Evolutionary conservation across 2,329 filamentous ascomycete species (phyloP), one percentile per base, ranked within the genome.

Genomic region (Colletotrichum echinochloae): DNA sequence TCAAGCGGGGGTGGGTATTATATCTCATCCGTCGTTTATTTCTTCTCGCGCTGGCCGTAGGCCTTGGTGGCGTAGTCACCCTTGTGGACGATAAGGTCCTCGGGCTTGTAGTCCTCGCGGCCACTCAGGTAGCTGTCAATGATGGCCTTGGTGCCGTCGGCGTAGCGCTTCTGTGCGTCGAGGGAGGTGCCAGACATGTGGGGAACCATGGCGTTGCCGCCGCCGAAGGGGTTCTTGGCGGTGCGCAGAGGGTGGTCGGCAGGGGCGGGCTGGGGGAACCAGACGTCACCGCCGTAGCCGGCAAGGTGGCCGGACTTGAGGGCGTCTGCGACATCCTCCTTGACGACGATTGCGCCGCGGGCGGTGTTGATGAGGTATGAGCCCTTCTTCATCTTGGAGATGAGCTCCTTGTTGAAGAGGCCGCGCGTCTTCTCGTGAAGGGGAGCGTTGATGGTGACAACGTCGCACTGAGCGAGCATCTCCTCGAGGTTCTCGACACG

Each of bases 141-240:
- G 80, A 99, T 98, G 75, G 87, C 83, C 92, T 98, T 97, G 82
- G 90, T 92, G 77, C 94, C 94, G 74, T 91, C 87, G 78, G 94
- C 94, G 81, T 97, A 97, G 75, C 94, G 90, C 85, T 94, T 91
- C 88, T 99, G 96, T 70, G 96, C 96, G 81, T 99, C 96, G 80
- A 99, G 92, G n/a, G 95, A 97, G 70, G 95, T 98, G 80, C 96
- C 96, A 16, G 94, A 97, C 94, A 98, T 97, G 90, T 98, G 96
- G 67, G 96, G 94, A 71, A 98, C 95, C 93, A 96, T 99, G 85
- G 95, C 96, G 85, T 98, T 98, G 80, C 96, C 96, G 79, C 95
- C 96, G 76, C 95, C 95, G 88, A 94, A 97, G 81, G 93, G 93
- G 89, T 95, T 96, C 89, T 95, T 92, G 81, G 94, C 95, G 81